Percentiles rank a stretch among this genome's conserved stretches.
Conservation (phyloP, 2,329 filamentous ascomycete species). For the Hirsutella thompsonii region DNA sequence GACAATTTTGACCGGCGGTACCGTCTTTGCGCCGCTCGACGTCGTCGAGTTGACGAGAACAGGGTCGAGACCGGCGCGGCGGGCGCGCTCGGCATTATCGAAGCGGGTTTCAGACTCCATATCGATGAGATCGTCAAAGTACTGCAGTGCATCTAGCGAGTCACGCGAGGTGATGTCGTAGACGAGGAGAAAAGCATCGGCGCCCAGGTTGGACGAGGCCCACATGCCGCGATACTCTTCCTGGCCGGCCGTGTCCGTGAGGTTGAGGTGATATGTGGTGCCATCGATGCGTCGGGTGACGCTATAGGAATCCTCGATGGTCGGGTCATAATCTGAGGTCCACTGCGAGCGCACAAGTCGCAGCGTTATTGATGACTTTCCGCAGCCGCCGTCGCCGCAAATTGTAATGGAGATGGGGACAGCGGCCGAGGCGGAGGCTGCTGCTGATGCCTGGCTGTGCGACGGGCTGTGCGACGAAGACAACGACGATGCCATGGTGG, state of each 20-base stretch:
- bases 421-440: slow-evolving; percentile 18
- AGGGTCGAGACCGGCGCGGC: slow-evolving; percentile 25
- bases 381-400: slow-evolving; percentile 74
- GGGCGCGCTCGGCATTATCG: slow-evolving; percentile 46
- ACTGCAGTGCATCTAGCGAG: slow-evolving; percentile 58
- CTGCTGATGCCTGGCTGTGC: background rate
- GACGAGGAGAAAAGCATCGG: slow-evolving; percentile 74
- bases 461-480: too few species aligned
- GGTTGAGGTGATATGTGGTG: slow-evolving; percentile 62
- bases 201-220: slow-evolving; percentile 64
- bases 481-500: too few species aligned
- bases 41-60: slow-evolving; percentile 14
- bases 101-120: slow-evolving; percentile 63
- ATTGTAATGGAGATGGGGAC: slow-evolving; percentile 64
- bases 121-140: slow-evolving; percentile 74
- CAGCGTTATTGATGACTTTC: slow-evolving; percentile 75
- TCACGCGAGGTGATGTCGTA: slow-evolving; percentile 70
- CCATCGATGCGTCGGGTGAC: slow-evolving; percentile 72
- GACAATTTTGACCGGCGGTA: slow-evolving; percentile 68
- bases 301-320: slow-evolving; percentile 75
- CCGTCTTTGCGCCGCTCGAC: slow-evolving; percentile 31
- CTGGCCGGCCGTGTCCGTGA: slow-evolving; percentile 80
- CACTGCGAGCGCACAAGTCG: slow-evolving; percentile 72
- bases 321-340: slow-evolving; percentile 73
- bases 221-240: slow-evolving; percentile 84